Evolutionary conservation across 208 protist species (phyloP), one percentile per base, ranked within the genome.

Genomic region (Vickermania ingenoplastis): DNA sequence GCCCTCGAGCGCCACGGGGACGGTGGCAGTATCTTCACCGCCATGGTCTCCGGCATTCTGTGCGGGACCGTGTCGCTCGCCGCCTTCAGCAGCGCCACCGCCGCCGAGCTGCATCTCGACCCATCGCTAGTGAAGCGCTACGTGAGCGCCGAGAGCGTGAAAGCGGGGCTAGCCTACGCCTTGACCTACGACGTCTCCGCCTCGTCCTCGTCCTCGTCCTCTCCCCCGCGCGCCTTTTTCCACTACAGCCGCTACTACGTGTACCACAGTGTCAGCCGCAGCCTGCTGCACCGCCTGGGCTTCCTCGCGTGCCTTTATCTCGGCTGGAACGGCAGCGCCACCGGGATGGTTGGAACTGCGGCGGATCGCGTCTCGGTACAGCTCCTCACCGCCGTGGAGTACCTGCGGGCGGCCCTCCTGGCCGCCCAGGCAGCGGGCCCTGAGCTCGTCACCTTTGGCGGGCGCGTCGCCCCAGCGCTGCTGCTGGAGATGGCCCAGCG

Each of bases 361-460:
- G 58, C 54, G n/a, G 71, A 69, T n/a, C 49, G 66, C 41, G 63
- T 71, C 13, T 63, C 73, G 21, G 59, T 69, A 22, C 58, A 75
- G 0, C 48, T 81, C 23, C 57, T 54, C 51, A 21, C 57, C 28
- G 56, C 58, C 14, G 55, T 93, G 26, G 71, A 81, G 65, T 62
- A 84, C 53, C 69, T 86, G 14, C 70, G 71, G 0, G 81, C 86
- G 11, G 82, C 81, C 11, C 82, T 89, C 66, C 82, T 88, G 61
- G 73, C 76, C 28, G 72, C 77, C 13, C 66, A 60, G 14, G 77
- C 75, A 7, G 71, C 82, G 23, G 86, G 86, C 25, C 63, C 86
- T 0, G 77, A 85, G 31, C 66, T 84, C 25, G 67, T 65, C 5
- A 61, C 59, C 14, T 58, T 68, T 57, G 53, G 60, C 14, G 63